Evolutionary conservation across 2,329 filamentous ascomycete species (phyloP).

Genomic region (Rhinocladiella similis): DNA sequence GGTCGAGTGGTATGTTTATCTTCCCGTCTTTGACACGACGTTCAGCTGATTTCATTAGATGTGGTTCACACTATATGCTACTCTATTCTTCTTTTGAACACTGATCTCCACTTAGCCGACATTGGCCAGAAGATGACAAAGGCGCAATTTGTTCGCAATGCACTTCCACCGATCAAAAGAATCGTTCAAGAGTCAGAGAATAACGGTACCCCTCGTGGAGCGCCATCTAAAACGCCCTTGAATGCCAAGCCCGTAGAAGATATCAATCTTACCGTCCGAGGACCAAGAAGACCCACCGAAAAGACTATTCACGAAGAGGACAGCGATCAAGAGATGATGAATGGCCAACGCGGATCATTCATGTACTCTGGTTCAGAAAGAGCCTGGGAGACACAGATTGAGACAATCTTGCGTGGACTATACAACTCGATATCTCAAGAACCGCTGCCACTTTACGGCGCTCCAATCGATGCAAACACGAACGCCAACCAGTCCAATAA

Average conservation of each 20-base stretch:
- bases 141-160: conserved; percentile 93
- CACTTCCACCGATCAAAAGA: conserved; percentile 82
- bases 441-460: conserved; percentile 79
- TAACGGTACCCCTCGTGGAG: conserved; percentile 18
- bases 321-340: conserved; percentile 35
- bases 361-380: conserved; percentile 73
- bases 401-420: conserved; percentile 87
- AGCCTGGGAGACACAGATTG: conserved; percentile 85
- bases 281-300: conserved; percentile 28
- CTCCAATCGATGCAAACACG: conserved; percentile 37
- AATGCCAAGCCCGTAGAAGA: conserved; percentile 14
- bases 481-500: conserved; percentile 45
- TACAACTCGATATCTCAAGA: conserved; percentile 87
- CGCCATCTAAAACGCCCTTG: conserved; percentile 5
- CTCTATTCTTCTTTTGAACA: conserved; percentile 91
- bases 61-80: conserved; percentile 97
- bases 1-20: conserved; percentile 67
- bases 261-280: not conserved
- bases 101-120: conserved; percentile 90
- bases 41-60: conserved; percentile 53
- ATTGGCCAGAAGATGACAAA: conserved; percentile 97
- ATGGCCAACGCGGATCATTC: conserved; percentile 56
- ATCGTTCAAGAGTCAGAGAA: conserved; percentile 45
- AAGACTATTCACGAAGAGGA: conserved; percentile 28
- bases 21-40: not conserved